Evolutionary conservation across 2,329 filamentous ascomycete genomes (phyloP), one percentile per base, ranked within the genome.

Genomic region (Penicillium sclerotigenum): DNA sequence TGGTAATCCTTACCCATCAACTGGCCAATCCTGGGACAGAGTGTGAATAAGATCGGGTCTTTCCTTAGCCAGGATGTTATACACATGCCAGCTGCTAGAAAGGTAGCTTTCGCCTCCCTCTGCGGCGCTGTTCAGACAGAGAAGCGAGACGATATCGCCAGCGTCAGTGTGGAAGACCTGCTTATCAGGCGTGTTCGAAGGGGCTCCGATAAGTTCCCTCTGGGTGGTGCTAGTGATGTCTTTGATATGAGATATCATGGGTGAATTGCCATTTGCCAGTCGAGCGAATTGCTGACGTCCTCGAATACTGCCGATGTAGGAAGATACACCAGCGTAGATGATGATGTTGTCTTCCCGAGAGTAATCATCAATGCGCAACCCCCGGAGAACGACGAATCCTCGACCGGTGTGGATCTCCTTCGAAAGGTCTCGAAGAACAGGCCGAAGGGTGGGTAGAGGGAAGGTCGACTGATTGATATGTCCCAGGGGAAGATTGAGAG

Each of bases 241-340:
- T 67, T 84, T 87, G 71, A 88, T 84, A 59, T 88, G 85, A 3
- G 79, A 74, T 2, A 85, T 68, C 6, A 84, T 79, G 0, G 83
- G 80, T 42, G 60, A 65, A 9, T 56, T 60, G 22, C 60, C 60
- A 28, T 63, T 57, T 20, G 54, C 53, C n/a, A 64, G 40, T 33
- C 63, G 55, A 3, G 55, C 62, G 38, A 72, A 73, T 63, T 78
- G 73, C 58, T 80, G 77, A 3, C 74, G 71, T 5, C 73, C 78
- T 3, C 76, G 65, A 10, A 71, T 62, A 9, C 62, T 60, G 29
- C 68, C 77, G 43, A 79, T 68, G 56, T 79, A 73, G 6, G 74
- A 73, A 1, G 76, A 76, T 1, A 79, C 59, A 0, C 78, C 77
- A 2, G 71, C 61, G 53, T 77, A 79, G 28, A 79, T 74, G 33